Percentiles rank a stretch among this genome's conserved stretches.
Evolutionary conservation across 2,329 filamentous ascomycete species (phyloP).

Genomic region (Aspergillus sp.): DNA sequence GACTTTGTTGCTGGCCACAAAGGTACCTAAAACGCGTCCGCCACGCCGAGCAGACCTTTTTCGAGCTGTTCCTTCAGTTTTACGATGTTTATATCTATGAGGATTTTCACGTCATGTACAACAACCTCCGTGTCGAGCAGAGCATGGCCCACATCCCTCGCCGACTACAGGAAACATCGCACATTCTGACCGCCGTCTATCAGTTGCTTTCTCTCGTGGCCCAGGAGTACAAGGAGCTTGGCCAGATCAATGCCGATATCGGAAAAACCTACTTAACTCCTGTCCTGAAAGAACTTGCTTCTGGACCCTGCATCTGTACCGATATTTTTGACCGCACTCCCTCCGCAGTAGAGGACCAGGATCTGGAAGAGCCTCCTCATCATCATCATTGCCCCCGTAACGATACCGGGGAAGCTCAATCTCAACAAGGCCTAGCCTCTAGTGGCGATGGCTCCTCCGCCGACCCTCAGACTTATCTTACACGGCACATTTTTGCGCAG

Average conservation of each 20-base stretch:
- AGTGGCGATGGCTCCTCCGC: neutral
- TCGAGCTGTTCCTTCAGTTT: constrained; percentile 23
- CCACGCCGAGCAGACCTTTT: constrained; percentile 20
- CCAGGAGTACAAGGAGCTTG: neutral
- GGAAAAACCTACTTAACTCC: neutral
- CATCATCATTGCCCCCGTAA: neutral
- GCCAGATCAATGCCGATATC: neutral
- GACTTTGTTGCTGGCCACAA: neutral
- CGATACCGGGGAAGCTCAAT: neutral
- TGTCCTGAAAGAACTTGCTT: neutral
- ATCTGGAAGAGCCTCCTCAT: too few species aligned
- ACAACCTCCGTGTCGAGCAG: constrained; percentile 14
- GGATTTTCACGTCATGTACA: constrained; percentile 21
- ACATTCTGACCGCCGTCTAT: neutral
- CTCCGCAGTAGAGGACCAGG: too few species aligned
- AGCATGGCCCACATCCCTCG: neutral
- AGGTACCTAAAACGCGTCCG: constrained; percentile 24
- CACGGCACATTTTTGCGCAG: neutral
- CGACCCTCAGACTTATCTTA: neutral
- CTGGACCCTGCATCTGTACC: neutral
- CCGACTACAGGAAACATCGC: neutral
- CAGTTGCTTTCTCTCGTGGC: neutral
- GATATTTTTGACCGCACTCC: too few species aligned
- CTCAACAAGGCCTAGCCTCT: neutral
- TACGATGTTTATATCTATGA: constrained; percentile 29